Evolutionary conservation across 2,329 filamentous ascomycete species (phyloP).

Genomic region (Thielaviopsis euricoi): DNA sequence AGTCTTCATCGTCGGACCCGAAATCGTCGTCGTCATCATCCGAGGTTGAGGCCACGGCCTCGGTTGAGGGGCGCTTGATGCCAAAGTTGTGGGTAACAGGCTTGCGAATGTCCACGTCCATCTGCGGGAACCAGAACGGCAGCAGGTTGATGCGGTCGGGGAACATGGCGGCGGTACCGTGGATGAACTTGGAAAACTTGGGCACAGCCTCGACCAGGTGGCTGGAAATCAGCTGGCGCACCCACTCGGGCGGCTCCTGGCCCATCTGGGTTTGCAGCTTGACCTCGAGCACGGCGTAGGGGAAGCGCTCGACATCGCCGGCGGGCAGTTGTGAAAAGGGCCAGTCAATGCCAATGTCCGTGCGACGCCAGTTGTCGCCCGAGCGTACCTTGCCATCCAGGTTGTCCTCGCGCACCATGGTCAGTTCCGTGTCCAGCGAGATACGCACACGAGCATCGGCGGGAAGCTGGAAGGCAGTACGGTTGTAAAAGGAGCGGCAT

Average conservation of each 20-base stretch:
- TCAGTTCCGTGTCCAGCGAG: constrained; percentile 88
- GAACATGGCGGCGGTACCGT: constrained; percentile 78
- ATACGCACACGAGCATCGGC: constrained; percentile 93
- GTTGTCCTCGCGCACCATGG: constrained; percentile 91
- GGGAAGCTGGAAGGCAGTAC: constrained; percentile 91
- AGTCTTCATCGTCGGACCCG: constrained; percentile 49
- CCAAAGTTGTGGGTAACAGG: constrained; percentile 78
- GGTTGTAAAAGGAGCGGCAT: constrained; percentile 92
- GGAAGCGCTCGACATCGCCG: constrained; percentile 78
- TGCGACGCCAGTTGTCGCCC: constrained; percentile 87
- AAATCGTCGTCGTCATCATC: constrained; percentile 60
- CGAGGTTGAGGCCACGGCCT: constrained; percentile 48
- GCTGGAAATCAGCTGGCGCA: constrained; percentile 78
- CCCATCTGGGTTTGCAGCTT: constrained; percentile 94
- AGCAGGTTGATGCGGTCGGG: constrained; percentile 75
- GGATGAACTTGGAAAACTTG: constrained; percentile 98
- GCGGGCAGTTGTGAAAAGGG: constrained; percentile 80
- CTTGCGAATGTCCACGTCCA: constrained; percentile 95
- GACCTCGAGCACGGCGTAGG: constrained; percentile 90
- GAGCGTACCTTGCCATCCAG: constrained; percentile 60
- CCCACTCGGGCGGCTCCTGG: constrained; percentile 92
- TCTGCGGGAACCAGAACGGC: constrained; percentile 96
- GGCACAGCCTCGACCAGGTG: constrained; percentile 97
- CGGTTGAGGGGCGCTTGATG: constrained; percentile 54
- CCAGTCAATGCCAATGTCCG: constrained; percentile 93